Percentiles rank a stretch among this genome's conserved stretches.
These are phyloP conservation scores for Daldinia sp. DNA, from an alignment of 2,329 filamentous ascomycete genomes.

Conservation along the genomic window DNA sequence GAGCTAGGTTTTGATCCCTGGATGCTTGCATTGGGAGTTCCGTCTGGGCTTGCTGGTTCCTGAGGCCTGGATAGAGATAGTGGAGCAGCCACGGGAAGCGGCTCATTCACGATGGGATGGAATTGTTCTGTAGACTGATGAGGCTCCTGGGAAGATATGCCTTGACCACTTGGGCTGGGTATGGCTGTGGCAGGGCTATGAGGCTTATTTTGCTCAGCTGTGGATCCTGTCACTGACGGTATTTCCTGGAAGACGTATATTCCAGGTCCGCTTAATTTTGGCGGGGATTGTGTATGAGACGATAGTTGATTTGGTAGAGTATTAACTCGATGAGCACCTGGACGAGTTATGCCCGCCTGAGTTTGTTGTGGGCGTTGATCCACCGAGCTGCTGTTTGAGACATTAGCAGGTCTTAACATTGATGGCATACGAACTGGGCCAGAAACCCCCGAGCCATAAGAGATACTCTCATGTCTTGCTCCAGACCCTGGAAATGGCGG, in stretches of 20 bases:
- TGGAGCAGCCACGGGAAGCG: conserved; percentile 35
- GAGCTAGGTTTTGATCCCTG: background rate
- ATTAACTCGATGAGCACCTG: conserved; percentile 35
- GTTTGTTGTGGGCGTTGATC: background rate
- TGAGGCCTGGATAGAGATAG: conserved; percentile 34
- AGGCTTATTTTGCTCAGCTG: conserved; percentile 4
- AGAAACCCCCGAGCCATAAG: conserved; percentile 7
- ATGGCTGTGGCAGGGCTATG: background rate
- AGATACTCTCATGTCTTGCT: conserved; percentile 39
- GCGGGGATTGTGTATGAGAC: conserved; percentile 13
- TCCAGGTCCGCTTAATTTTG: conserved; percentile 36
- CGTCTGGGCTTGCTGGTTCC: conserved; percentile 27
- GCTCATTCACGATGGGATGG: conserved; percentile 12
- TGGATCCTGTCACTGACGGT: conserved; percentile 7
- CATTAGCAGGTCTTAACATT: conserved; percentile 34
- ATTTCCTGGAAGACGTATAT: conserved; percentile 43
- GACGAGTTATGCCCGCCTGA: conserved; percentile 8
- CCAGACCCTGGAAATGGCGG: conserved; percentile 27
- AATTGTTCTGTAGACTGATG: conserved; percentile 6
- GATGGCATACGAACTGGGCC: conserved; percentile 26
- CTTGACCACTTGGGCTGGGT: conserved; percentile 3
- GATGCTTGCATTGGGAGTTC: conserved; percentile 6
- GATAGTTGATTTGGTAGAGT: conserved; percentile 28
- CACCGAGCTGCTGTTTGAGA: conserved; percentile 5
- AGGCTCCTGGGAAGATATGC: background rate